A percentile compares a stretch with the other conserved stretches of the same genome.
Conservation (phyloP, 306 rosid genomes). For the Vigna trinervia region DNA sequence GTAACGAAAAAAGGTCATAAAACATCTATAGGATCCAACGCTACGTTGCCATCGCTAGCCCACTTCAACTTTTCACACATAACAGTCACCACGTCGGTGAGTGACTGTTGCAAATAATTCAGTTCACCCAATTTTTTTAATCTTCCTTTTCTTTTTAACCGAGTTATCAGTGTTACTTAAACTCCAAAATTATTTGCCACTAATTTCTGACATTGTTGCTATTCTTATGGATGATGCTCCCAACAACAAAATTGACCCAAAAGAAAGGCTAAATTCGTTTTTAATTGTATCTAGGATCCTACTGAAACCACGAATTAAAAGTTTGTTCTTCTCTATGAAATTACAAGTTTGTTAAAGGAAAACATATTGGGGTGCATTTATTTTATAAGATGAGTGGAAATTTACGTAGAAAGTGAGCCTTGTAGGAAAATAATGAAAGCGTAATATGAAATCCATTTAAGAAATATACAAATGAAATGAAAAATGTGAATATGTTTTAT, state of each 20-base stretch:
- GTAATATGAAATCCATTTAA: background rate
- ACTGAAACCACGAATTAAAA: background rate
- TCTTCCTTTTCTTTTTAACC: background rate
- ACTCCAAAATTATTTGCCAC: background rate
- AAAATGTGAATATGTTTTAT: background rate
- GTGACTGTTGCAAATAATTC: background rate
- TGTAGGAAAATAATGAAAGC: background rate
- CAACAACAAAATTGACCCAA: background rate
- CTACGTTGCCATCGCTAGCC: conserved; percentile 34
- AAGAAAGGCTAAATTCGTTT: background rate
- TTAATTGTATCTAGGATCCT: background rate
- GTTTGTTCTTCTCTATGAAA: background rate
- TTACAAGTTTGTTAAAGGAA: background rate
- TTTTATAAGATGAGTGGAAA: no score
- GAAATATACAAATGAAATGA: background rate
- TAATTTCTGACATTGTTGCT: background rate
- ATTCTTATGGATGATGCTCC: background rate
- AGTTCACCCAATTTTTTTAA: background rate
- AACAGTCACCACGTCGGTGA: conserved; percentile 18
- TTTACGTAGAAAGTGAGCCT: background rate
- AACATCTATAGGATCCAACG: conserved; percentile 41
- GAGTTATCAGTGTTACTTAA: conserved; percentile 5
- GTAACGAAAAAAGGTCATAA: conserved; percentile 1
- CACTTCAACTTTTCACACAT: conserved; percentile 32
- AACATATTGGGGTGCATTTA: background rate